These are phyloP conservation scores for Hanseniaspora guilliermondii DNA, from an alignment of 805 yeast genomes.

Conservation along the genomic window DNA sequence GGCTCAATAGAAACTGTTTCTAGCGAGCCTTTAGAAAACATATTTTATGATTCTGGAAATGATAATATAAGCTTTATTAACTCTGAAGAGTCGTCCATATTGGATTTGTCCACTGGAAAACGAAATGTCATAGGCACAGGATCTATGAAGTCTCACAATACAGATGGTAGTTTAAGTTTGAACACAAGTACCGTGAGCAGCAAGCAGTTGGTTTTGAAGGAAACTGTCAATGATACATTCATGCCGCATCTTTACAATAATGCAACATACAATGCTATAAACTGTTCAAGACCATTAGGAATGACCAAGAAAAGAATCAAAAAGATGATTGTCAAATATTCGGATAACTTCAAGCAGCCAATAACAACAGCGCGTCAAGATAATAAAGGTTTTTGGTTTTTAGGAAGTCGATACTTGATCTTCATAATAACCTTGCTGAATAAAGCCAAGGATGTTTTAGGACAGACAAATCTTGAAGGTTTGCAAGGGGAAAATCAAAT, in stretches of 20 bases:
- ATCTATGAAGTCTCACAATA: neutral
- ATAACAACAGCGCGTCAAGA: neutral
- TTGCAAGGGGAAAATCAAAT: neutral
- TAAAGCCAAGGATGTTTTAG: neutral
- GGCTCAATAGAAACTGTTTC: constrained; percentile 3
- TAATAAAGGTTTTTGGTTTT: constrained; percentile 10
- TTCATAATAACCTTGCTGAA: neutral
- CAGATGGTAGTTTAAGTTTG: neutral
- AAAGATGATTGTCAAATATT: constrained; percentile 16
- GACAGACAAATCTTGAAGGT: neutral
- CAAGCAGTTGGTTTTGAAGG: constrained; percentile 15
- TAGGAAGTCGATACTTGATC: constrained; percentile 1
- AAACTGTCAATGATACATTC: constrained; percentile 20
- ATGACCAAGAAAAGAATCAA: constrained; percentile 19
- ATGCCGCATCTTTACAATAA: constrained; percentile 18
- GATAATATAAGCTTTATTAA: neutral
- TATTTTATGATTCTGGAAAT: constrained; percentile 1
- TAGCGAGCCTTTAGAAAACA: constrained; percentile 9
- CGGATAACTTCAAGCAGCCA: constrained; percentile 7
- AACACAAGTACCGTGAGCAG: neutral
- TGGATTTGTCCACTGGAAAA: constrained; percentile 6
- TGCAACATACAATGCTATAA: constrained; percentile 17
- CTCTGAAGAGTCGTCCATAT: neutral
- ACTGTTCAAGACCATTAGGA: constrained; percentile 25
- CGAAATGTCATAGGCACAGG: neutral